A percentile compares a stretch with the other conserved stretches of the same genome.
Evolutionary conservation across 1,284 basidiomycete species (phyloP).

Genomic region (Leccinum griseonigrum): DNA sequence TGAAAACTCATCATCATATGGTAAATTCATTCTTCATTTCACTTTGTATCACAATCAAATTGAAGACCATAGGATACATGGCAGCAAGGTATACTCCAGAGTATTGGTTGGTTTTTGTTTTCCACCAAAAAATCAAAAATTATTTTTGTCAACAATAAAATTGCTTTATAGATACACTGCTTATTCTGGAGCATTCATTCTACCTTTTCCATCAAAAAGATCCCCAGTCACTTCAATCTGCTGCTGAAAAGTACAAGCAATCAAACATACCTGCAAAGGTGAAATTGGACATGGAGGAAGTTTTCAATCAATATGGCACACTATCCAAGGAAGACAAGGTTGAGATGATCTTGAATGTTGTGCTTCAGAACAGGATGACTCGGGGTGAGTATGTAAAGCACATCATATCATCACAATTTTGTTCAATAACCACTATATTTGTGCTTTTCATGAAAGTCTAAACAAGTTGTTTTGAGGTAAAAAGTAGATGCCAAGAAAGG

Average conservation of each 20-base stretch:
- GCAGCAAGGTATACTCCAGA: neutral
- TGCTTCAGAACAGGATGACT: neutral
- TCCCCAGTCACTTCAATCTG: neutral
- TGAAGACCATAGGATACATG: neutral
- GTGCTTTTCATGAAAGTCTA: neutral
- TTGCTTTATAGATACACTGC: neutral
- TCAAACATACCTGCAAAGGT: neutral
- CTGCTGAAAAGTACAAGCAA: neutral
- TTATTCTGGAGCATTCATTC: neutral
- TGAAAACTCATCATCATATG: neutral
- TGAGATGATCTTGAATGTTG: neutral
- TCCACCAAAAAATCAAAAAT: too few species aligned
- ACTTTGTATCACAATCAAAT: neutral
- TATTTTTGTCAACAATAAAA: too few species aligned
- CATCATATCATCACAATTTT: neutral
- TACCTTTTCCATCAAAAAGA: neutral
- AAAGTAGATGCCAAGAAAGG: neutral
- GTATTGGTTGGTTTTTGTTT: neutral
- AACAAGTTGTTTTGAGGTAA: neutral
- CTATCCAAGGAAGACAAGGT: neutral
- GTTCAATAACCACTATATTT: neutral
- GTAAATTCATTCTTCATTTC: neutral
- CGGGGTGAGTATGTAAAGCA: neutral
- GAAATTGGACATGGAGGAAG: neutral
- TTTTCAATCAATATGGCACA: neutral